Evolutionary conservation across 352 stramenopile genomes (phyloP).

Genomic region (Phytophthora ohioensis): DNA sequence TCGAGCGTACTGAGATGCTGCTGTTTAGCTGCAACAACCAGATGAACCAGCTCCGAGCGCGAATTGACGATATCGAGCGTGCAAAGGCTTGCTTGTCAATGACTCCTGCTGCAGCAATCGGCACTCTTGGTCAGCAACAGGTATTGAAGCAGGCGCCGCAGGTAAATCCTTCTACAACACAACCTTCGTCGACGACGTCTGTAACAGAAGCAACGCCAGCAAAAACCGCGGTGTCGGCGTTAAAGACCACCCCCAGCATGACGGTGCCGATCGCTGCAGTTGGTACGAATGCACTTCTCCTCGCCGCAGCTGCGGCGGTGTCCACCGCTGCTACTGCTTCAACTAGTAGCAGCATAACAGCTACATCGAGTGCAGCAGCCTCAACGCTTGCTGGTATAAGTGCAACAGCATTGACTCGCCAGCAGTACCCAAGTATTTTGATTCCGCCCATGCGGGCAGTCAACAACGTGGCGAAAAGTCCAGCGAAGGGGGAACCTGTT

Average conservation of each 20-base stretch:
- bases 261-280: conserved; percentile 1
- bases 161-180: conserved; percentile 17
- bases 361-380: conserved; percentile 15
- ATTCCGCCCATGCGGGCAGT: conserved; percentile 34
- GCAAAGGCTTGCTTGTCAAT: conserved; percentile 65
- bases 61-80: conserved; percentile 81
- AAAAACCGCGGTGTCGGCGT: neutral
- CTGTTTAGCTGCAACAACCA: conserved; percentile 85
- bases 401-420: conserved; percentile 49
- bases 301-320: conserved; percentile 25
- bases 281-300: conserved; percentile 33
- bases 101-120: conserved; percentile 31
- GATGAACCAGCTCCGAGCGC: conserved; percentile 73
- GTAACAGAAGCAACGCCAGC: conserved; percentile 15
- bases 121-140: conserved; percentile 21
- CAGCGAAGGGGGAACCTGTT: conserved; percentile 21
- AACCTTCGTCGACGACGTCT: conserved; percentile 8
- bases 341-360: conserved; percentile 12
- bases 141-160: conserved; percentile 8
- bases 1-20: conserved; percentile 82
- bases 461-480: conserved; percentile 28
- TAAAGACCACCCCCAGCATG: conserved; percentile 11
- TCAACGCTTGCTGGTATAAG: conserved; percentile 46
- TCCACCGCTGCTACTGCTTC: conserved; percentile 21
- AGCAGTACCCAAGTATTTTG: conserved; percentile 71